Percentiles rank a stretch among this genome's conserved stretches.
Conservation (phyloP, 257 asterid genomes). For the Avicennia marina region DNA sequence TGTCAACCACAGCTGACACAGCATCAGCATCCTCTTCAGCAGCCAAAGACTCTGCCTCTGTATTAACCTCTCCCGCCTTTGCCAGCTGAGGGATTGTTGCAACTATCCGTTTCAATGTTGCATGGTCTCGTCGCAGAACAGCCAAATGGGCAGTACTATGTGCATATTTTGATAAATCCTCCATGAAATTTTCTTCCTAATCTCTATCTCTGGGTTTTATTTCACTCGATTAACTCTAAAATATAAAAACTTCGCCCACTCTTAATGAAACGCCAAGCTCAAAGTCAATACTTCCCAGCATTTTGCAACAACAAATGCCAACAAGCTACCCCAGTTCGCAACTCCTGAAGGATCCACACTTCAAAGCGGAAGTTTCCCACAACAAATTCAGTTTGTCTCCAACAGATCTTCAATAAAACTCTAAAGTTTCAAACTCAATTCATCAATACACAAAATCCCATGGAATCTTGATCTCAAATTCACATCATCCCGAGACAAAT, state of each 20-base stretch:
- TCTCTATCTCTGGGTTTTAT: constrained; percentile 13
- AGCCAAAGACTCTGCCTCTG: constrained; percentile 73
- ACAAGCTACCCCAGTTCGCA: constrained; percentile 12
- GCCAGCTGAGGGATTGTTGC: constrained; percentile 71
- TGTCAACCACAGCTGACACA: constrained; percentile 68
- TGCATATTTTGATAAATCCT: constrained; percentile 69
- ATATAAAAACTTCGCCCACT: constrained; percentile 25
- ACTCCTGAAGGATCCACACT: constrained; percentile 22
- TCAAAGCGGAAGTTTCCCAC: constrained; percentile 7
- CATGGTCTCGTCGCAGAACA: constrained; percentile 63
- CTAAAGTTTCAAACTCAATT: constrained; percentile 20
- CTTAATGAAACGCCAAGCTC: constrained; percentile 14
- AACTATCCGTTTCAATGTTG: constrained; percentile 57
- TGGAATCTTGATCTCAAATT: constrained; percentile 18
- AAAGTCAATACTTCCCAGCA: constrained; percentile 16
- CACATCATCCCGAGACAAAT: constrained; percentile 24
- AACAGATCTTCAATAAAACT: constrained; percentile 12
- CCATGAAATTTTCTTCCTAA: constrained; percentile 41
- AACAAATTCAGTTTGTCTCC: constrained; percentile 14
- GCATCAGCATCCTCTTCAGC: constrained; percentile 86
- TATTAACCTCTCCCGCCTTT: constrained; percentile 87
- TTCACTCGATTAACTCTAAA: constrained; percentile 24
- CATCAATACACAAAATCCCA: constrained; percentile 15
- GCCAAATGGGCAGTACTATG: constrained; percentile 94
- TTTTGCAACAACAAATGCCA: constrained; percentile 19